phyloP scores from a whole-genome alignment of 495 filamentous ascomycete genomes.

The Hamigera avellanea region DNA sequence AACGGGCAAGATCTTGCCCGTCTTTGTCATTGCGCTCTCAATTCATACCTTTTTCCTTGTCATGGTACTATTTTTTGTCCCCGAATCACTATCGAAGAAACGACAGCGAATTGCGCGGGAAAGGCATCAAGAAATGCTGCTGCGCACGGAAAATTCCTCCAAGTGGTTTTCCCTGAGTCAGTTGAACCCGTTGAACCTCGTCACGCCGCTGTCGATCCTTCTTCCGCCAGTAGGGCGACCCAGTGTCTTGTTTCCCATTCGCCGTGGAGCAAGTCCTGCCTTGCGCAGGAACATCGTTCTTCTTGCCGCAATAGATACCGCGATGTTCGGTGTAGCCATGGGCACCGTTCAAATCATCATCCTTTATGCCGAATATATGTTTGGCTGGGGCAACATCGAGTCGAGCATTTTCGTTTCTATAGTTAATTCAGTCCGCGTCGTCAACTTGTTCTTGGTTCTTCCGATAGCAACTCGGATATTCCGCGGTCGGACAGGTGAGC shows the following conservation, averaged over 20 bases:
- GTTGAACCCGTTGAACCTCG: conserved; percentile 44
- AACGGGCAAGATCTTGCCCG: conserved; percentile 52
- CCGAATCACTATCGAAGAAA: conserved; percentile 67
- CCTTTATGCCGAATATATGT: conserved; percentile 66
- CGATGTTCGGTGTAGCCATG: conserved; percentile 70
- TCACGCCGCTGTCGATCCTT: conserved; percentile 69
- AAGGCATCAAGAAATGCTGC: conserved; percentile 35
- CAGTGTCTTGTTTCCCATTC: conserved; percentile 47
- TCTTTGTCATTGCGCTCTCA: conserved; percentile 70
- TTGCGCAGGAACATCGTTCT: conserved; percentile 70
- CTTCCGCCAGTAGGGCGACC: conserved; percentile 56
- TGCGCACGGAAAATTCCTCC: conserved; percentile 3
- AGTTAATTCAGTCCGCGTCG: conserved; percentile 62
- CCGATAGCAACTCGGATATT: conserved; percentile 60
- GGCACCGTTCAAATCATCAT: conserved; percentile 67
- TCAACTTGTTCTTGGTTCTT: conserved; percentile 60
- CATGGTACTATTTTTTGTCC: conserved; percentile 56
- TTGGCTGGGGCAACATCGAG: conserved; percentile 71
- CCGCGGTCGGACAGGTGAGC: conserved; percentile 33
- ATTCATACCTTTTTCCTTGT: conserved; percentile 60
- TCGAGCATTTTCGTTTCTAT: conserved; percentile 66
- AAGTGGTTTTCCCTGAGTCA: conserved; percentile 9
- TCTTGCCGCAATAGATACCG: conserved; percentile 67
- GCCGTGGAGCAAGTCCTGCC: conserved; percentile 42
- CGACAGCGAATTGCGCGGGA: conserved; percentile 57